Conservation (phyloP, 2,329 filamentous ascomycete species). For the Venturia carpophila region DNA sequence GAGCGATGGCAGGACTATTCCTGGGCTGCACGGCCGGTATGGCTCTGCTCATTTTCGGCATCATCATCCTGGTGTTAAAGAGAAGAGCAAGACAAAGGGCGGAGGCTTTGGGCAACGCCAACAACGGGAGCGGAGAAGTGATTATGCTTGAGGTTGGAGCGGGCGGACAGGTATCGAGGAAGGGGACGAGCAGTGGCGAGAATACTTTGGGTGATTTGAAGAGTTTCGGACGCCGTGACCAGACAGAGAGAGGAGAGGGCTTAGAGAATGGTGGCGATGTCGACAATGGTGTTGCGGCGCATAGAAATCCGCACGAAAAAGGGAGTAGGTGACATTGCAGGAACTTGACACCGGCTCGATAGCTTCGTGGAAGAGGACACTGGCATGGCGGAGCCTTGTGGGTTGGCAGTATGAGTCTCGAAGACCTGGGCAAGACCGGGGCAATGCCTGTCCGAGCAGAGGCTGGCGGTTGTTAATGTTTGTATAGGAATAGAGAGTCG, state of each 20-base stretch:
- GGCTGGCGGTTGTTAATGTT: too few relatives aligned
- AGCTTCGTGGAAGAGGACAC: too few relatives aligned
- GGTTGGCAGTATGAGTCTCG: too few relatives aligned
- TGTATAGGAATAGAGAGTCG: too few relatives aligned
- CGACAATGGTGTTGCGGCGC: background rate
- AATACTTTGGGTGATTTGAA: background rate
- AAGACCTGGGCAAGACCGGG: too few relatives aligned
- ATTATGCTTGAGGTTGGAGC: background rate
- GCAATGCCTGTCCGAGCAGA: too few relatives aligned
- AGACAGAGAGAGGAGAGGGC: background rate
- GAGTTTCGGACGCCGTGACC: background rate
- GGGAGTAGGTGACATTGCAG: background rate
- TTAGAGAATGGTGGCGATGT: background rate
- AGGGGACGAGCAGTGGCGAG: background rate
- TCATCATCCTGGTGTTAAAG: background rate
- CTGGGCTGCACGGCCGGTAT: background rate
- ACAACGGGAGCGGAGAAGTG: background rate
- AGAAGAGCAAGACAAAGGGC: background rate
- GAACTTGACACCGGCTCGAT: too few relatives aligned
- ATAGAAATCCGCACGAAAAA: background rate
- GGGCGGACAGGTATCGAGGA: conserved; percentile 1
- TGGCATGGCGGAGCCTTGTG: too few relatives aligned
- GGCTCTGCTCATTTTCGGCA: background rate
- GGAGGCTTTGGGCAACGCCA: background rate
- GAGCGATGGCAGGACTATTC: background rate